phyloP scores from a whole-genome alignment of 805 yeast species.

The Phaffomyces thermotolerans region DNA sequence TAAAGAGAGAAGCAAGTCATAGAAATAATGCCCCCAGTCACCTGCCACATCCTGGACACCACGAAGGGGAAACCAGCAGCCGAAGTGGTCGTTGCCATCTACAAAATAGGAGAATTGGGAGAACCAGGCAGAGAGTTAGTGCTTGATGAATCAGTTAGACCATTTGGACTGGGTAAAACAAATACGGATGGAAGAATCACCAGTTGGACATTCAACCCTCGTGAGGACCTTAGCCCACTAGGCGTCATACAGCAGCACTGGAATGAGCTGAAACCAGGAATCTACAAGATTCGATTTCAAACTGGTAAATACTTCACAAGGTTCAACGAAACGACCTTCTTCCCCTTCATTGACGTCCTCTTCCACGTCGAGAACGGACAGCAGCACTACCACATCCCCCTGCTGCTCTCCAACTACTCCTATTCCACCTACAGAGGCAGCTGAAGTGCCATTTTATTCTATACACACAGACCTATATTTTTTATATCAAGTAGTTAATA shows the following conservation, averaged over 20 bases:
- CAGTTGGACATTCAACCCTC: conserved; percentile 51
- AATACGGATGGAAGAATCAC: conserved; percentile 76
- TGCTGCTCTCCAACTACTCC: conserved; percentile 76
- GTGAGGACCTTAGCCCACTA: conserved; percentile 16
- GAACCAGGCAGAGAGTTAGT: conserved; percentile 15
- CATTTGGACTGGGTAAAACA: conserved; percentile 65
- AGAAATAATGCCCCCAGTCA: conserved; percentile 61
- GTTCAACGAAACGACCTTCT: conserved; percentile 48
- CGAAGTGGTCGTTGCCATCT: conserved; percentile 63
- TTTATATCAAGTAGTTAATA: too few species aligned
- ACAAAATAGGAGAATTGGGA: conserved; percentile 21
- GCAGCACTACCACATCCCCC: conserved; percentile 84
- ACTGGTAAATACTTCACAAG: conserved; percentile 57
- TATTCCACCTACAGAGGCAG: conserved; percentile 86
- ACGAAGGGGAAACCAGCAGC: conserved; percentile 76
- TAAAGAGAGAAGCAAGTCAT: neutral
- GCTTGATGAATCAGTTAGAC: conserved; percentile 28
- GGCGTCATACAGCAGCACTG: conserved; percentile 34
- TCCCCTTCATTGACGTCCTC: conserved; percentile 79
- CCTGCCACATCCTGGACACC: conserved; percentile 88
- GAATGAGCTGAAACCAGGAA: conserved; percentile 47
- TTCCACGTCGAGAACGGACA: conserved; percentile 62
- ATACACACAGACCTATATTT: too few species aligned
- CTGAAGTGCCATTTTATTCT: too few species aligned
- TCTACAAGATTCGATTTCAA: conserved; percentile 69